Conservation (phyloP, 2,329 filamentous ascomycete species). For the Bipolaris cookei region DNA sequence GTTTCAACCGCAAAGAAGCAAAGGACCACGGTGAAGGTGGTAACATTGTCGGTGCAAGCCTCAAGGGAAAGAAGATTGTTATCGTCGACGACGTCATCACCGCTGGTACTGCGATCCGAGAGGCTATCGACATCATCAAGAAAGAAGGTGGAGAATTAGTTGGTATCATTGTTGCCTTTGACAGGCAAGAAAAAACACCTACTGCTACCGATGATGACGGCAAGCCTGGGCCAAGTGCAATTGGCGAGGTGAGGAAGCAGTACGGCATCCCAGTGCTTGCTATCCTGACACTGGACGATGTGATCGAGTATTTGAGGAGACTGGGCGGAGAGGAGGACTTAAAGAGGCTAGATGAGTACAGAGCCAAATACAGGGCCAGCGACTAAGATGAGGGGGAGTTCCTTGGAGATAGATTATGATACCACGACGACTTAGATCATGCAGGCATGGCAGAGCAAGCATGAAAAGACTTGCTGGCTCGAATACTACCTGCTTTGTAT, state of each 20-base stretch:
- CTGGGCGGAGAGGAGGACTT: constrained; percentile 56
- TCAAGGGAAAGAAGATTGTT: constrained; percentile 84
- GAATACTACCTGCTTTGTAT: not conserved
- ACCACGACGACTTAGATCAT: not conserved
- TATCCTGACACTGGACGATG: constrained; percentile 83
- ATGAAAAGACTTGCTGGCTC: not conserved
- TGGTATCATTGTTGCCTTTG: constrained; percentile 86
- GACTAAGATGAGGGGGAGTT: constrained; percentile 31
- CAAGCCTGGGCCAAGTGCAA: constrained; percentile 75
- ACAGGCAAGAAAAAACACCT: constrained; percentile 83
- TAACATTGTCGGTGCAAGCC: constrained; percentile 83
- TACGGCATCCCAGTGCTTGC: constrained; percentile 82
- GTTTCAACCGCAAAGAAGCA: constrained; percentile 94
- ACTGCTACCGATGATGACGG: constrained; percentile 65
- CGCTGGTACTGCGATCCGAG: constrained; percentile 89
- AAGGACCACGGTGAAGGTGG: constrained; percentile 97
- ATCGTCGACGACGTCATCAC: constrained; percentile 98
- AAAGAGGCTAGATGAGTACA: constrained; percentile 49
- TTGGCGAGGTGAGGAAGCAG: constrained; percentile 83
- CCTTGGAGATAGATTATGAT: not conserved
- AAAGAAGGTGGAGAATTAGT: constrained; percentile 83
- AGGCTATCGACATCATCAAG: constrained; percentile 88
- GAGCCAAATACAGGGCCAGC: constrained; percentile 50
- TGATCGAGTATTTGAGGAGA: constrained; percentile 59
- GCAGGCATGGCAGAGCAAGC: not conserved